These are phyloP conservation scores for Comarum palustre DNA, from an alignment of 306 rosid species.

Conservation along the genomic window DNA sequence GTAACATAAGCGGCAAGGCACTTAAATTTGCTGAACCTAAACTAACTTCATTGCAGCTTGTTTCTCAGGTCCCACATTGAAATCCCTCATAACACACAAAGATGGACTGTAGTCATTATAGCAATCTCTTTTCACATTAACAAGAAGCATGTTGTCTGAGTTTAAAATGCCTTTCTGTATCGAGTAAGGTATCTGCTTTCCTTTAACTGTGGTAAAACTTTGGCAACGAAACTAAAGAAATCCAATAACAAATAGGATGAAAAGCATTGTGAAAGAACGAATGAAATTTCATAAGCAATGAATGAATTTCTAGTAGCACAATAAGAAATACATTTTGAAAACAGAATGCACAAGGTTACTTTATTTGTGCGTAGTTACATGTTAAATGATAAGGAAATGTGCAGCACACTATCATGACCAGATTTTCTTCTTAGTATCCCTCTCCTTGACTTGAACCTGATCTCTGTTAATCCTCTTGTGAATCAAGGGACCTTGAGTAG, in stretches of 20 bases:
- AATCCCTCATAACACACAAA: neutral
- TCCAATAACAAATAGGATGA: neutral
- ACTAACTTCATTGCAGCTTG: neutral
- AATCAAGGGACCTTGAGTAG: constrained; percentile 51
- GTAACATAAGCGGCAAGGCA: constrained; percentile 3
- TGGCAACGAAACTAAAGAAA: neutral
- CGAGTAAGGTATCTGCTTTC: neutral
- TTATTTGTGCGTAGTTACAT: neutral
- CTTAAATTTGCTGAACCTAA: neutral
- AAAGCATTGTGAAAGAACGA: neutral
- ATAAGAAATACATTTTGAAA: neutral
- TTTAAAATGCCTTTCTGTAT: neutral
- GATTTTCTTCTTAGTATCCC: constrained; percentile 68
- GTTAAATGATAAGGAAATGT: neutral
- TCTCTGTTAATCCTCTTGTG: constrained; percentile 61
- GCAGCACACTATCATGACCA: constrained; percentile 59
- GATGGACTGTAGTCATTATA: neutral
- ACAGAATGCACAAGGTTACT: constrained; percentile 2
- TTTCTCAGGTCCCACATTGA: neutral
- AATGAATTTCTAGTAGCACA: constrained; percentile 2
- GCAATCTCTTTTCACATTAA: neutral
- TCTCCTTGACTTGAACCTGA: constrained; percentile 56
- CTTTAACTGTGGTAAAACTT: neutral
- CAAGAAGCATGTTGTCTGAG: neutral
- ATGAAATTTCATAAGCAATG: constrained; percentile 10